A percentile compares a stretch with the other conserved stretches of the same genome.
Evolutionary conservation across 2,329 filamentous ascomycete genomes (phyloP).

Genomic region (Xylaria sp.): DNA sequence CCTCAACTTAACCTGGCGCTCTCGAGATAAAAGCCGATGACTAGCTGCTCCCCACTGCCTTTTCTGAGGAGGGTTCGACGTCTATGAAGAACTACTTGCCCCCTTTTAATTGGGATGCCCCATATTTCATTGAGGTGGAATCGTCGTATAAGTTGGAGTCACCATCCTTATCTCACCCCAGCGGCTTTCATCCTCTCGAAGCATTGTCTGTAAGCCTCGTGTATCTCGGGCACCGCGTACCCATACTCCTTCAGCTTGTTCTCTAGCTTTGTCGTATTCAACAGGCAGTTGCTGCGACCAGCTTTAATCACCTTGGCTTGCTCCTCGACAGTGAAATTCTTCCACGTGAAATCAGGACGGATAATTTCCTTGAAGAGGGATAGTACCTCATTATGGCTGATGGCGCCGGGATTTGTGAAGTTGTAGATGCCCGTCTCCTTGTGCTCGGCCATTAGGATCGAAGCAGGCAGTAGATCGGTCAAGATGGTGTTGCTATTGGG

Average conservation of each 20-base stretch:
- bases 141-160: background rate
- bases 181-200: constrained; percentile 72
- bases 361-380: constrained; percentile 71
- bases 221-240: constrained; percentile 69
- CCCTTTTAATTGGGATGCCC: no score
- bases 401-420: constrained; percentile 76
- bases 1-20: background rate
- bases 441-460: constrained; percentile 70
- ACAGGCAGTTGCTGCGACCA: constrained; percentile 72
- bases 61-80: background rate
- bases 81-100: background rate
- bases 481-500: constrained; percentile 76
- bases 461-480: constrained; percentile 70
- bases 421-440: constrained; percentile 73
- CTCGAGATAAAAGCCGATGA: background rate
- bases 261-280: constrained; percentile 71
- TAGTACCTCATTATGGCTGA: constrained; percentile 77
- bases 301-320: constrained; percentile 75
- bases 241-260: constrained; percentile 69
- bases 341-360: constrained; percentile 69
- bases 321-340: constrained; percentile 74
- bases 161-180: constrained; percentile 59
- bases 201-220: constrained; percentile 69
- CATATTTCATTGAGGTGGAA: background rate
- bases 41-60: background rate